Conservation (phyloP, 2,329 filamentous ascomycete genomes). For the Venturiaceae sp. region DNA sequence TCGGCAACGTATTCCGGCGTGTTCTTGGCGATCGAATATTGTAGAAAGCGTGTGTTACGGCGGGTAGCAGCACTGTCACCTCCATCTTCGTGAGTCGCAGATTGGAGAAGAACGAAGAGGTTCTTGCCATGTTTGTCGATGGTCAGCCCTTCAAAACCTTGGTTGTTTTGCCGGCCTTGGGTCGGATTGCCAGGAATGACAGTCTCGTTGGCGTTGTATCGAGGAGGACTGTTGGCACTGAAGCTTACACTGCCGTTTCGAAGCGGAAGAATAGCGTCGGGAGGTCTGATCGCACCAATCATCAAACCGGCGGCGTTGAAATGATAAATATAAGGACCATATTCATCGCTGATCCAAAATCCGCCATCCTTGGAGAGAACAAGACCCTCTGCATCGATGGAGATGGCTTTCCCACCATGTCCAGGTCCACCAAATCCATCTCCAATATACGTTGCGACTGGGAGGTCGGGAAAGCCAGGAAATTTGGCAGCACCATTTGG, state of each 20-base stretch:
- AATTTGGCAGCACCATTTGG: slow-evolving; percentile 42
- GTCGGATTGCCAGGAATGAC: slow-evolving; percentile 47
- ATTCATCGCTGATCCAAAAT: slow-evolving; percentile 62
- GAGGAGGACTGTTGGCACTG: slow-evolving; percentile 52
- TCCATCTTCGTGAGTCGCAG: slow-evolving; percentile 50
- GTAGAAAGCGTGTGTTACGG: slow-evolving; percentile 50
- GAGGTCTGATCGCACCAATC: slow-evolving; percentile 53
- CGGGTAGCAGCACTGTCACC: slow-evolving; percentile 30
- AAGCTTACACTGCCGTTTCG: slow-evolving; percentile 53
- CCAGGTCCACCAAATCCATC: slow-evolving; percentile 58
- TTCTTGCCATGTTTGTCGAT: slow-evolving; percentile 52
- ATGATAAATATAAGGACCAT: slow-evolving; percentile 60
- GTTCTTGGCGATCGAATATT: slow-evolving; percentile 48
- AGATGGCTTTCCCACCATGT: slow-evolving; percentile 47
- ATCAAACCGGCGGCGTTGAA: slow-evolving; percentile 51
- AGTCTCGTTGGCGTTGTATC: slow-evolving; percentile 41
- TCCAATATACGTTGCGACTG: slow-evolving; percentile 52
- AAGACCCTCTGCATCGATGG: slow-evolving; percentile 58
- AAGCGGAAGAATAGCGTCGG: slow-evolving; percentile 52
- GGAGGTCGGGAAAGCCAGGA: slow-evolving; percentile 51
- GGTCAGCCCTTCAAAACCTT: slow-evolving; percentile 64
- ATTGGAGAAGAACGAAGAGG: slow-evolving; percentile 57
- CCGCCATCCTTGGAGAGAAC: slow-evolving; percentile 45
- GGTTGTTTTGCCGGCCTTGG: slow-evolving; percentile 60
- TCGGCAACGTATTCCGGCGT: slow-evolving; percentile 45